Percentiles rank a stretch among this genome's conserved stretches.
Evolutionary conservation across 2,329 filamentous ascomycete species (phyloP).

Genomic region (Alternaria metachromatica): DNA sequence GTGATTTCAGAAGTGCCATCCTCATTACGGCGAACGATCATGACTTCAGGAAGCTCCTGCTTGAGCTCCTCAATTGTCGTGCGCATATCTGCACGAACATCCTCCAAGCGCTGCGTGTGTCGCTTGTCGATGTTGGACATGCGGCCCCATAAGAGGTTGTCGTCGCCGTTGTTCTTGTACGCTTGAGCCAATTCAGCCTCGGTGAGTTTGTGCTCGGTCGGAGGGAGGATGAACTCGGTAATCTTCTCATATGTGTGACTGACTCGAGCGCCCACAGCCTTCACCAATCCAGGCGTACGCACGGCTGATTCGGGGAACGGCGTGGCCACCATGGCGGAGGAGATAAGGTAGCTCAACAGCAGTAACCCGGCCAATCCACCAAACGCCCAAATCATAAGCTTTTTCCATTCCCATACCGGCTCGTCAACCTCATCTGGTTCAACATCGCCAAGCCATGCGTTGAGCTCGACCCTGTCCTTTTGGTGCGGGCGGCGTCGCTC

Average conservation of each 20-base stretch:
- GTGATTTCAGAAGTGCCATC: slow-evolving; percentile 63
- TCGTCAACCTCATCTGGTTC: slow-evolving; percentile 18
- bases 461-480: slow-evolving; percentile 18
- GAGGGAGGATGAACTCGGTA: slow-evolving; percentile 26
- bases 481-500: slow-evolving; percentile 8
- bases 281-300: slow-evolving; percentile 13
- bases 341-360: slow-evolving; percentile 1
- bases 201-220: background rate
- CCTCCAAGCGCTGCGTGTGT: slow-evolving; percentile 17
- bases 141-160: slow-evolving; percentile 26
- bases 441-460: slow-evolving; percentile 28
- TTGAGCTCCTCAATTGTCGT: slow-evolving; percentile 24
- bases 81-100: slow-evolving; percentile 22
- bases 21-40: slow-evolving; percentile 62
- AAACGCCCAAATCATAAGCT: slow-evolving; percentile 14
- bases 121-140: slow-evolving; percentile 21
- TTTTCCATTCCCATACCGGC: slow-evolving; percentile 22
- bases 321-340: slow-evolving; percentile 7
- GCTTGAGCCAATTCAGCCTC: background rate
- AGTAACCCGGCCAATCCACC: slow-evolving; percentile 11
- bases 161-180: slow-evolving; percentile 13
- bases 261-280: slow-evolving; percentile 23
- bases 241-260: slow-evolving; percentile 19
- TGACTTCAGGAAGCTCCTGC: slow-evolving; percentile 59
- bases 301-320: slow-evolving; percentile 7